Evolutionary conservation across 257 asterid species (phyloP), one percentile per base, ranked within the genome.

Genomic region (Anisodus tanguticus): DNA sequence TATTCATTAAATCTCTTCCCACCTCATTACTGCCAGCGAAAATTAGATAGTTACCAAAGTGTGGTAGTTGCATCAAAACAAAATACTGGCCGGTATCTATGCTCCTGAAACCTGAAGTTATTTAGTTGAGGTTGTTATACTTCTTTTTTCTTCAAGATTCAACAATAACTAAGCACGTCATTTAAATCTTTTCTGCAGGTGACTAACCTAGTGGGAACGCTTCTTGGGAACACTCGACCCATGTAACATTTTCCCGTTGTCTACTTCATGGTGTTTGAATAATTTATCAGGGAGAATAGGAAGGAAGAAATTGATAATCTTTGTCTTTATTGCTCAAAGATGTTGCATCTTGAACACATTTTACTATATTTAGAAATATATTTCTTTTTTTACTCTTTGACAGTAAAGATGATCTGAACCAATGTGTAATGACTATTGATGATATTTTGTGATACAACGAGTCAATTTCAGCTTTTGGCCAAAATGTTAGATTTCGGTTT

Each of bases 141-240:
- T 51, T 26, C 1, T 51, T 26, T 53, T 53, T 31, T 53, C 49
- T 77, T 15, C 47, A 53, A 13, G 66, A 77, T 76, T 1, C 82
- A 53, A 77, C 82, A 15, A 31, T 53, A 53, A 31, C 60, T 76
- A 49, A 22, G 62, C 62, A 26, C 64, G 0, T 15, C 81, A 53
- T 77, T 15, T 77, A 3, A 77, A n/a, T 83, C 82, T 67, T 82
- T 80, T 62, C 55, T 85, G 90, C 97, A 96, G 99, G 98, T 94
- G 87, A 94, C 95, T 3, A 92, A 90, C 91, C 90, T 94, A 26
- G 97, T 96, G n/a, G 99, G 99, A 39, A 97, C 91, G 83, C 90
- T 96, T 87, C 97, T 96, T 41, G 98, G 98, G 71, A 91, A 90
- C 83, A 91, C 83, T 88, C 88, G 90, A 71, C 94, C 97, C 0